These are phyloP conservation scores for Fusarium tjaetaba DNA, from an alignment of 2,329 filamentous ascomycete species.

Conservation along the genomic window DNA sequence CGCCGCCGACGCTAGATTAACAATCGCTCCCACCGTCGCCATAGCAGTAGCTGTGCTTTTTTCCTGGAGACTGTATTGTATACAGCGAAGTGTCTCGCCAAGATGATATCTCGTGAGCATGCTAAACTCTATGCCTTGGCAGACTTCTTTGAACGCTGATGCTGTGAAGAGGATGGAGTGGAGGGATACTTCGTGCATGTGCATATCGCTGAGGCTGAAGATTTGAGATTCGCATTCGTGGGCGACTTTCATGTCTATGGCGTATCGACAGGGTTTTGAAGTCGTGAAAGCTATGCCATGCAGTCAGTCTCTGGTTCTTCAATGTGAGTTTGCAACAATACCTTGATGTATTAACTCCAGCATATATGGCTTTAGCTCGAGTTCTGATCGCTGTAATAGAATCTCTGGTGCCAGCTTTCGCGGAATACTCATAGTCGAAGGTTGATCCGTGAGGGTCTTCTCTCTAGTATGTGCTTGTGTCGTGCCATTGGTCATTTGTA, in stretches of 20 bases:
- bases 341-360: background rate
- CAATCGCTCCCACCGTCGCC: background rate
- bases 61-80: background rate
- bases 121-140: background rate
- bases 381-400: background rate
- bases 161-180: background rate
- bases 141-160: background rate
- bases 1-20: background rate
- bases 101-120: background rate
- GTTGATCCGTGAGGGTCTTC: too few species aligned
- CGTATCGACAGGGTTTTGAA: background rate
- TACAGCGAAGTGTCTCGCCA: background rate
- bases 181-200: background rate
- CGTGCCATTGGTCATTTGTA: too few species aligned
- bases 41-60: background rate
- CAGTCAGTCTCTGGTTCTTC: fast-evolving
- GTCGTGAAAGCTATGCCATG: background rate
- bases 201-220: background rate
- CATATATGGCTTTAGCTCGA: background rate
- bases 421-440: background rate
- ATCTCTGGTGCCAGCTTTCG: background rate
- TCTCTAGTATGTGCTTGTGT: too few species aligned
- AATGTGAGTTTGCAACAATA: fast-evolving
- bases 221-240: background rate
- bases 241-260: background rate